phyloP scores from a whole-genome alignment of 2,329 filamentous ascomycete species.

The Aureobasidium leucospermi region DNA sequence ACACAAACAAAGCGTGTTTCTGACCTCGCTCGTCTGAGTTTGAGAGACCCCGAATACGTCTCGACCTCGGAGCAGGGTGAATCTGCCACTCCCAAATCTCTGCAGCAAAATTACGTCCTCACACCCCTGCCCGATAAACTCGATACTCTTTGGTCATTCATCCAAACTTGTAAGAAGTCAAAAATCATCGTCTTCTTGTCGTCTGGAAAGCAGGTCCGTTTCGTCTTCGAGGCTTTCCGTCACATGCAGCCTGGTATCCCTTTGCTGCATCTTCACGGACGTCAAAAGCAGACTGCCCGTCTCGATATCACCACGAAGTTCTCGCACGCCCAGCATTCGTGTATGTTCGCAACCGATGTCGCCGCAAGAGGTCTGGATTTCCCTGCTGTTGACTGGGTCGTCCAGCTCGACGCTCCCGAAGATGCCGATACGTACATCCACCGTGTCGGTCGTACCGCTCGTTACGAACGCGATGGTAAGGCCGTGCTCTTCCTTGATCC shows the following conservation, averaged over 20 bases:
- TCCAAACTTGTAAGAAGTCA: conserved; percentile 80
- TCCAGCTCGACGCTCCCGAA: conserved; percentile 96
- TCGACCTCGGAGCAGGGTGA: conserved; percentile 80
- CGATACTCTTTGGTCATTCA: conserved; percentile 86
- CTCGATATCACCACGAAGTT: conserved; percentile 84
- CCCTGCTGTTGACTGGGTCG: conserved; percentile 94
- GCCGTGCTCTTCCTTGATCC: conserved; percentile 90
- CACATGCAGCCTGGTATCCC: conserved; percentile 92
- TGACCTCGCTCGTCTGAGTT: conserved; percentile 78
- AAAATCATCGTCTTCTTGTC: conserved; percentile 96
- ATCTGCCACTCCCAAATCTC: conserved; percentile 69
- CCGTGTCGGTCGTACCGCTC: conserved; percentile 86
- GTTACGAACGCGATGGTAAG: conserved; percentile 79
- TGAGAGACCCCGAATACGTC: conserved; percentile 89
- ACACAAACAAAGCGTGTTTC: conserved; percentile 94
- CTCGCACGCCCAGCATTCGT: conserved; percentile 70
- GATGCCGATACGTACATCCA: conserved; percentile 98
- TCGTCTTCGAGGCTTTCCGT: conserved; percentile 87
- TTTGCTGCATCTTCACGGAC: conserved; percentile 83
- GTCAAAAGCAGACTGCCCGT: conserved; percentile 84
- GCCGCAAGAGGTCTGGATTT: conserved; percentile 93
- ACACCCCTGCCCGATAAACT: conserved; percentile 83
- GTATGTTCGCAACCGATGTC: conserved; percentile 91
- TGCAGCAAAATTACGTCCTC: conserved; percentile 87
- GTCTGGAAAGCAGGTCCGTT: conserved; percentile 92